Base-by-base conservation (phyloP, 2,329 filamentous ascomycete genomes). In the Catunica adiposa region DNA sequence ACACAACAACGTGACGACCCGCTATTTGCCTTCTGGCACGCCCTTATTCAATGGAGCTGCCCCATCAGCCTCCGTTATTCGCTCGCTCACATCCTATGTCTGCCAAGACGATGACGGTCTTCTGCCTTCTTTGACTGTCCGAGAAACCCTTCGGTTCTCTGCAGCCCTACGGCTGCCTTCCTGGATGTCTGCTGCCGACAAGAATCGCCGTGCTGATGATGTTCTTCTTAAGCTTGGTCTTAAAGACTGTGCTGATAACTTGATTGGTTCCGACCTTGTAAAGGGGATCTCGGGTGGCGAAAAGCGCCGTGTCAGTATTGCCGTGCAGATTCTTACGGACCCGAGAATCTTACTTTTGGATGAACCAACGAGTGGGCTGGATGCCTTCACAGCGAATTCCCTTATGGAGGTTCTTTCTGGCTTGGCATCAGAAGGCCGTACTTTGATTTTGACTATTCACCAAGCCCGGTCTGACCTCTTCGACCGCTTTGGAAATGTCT, bases 211-310 rank as follows among this genome's bases (percentile, higher is more conserved):
- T 1, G 84, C 84, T 0, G 84, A 89, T 61, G 80, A 85, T 15
- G 78, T 88, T 0, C 67, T 89, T 1, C 65, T 84, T 15, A 86
- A 86, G 63, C 80, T 89, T 76, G 85, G 85, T 0, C 67, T 89
- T 3, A 87, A 86, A 62, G 84, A 89, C 61, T 89, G 84, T 60
- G 85, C 84, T 1, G 79, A 88, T 62, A 86, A 84, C 54, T 66
- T 88, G 0, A 76, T 89, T 7, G 85, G 85, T 1, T 83, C 77
- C 57, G 82, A 86, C 7, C 66, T 85, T 3, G 74, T 86, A 61
- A 89, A 89, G 64, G 84, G 85, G 0, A 88, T 89, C 29, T 87
- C 83, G 7, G 85, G 85, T 1, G 86, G 86, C 17, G 84, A 89
- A 66, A 89, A 88, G 67, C 75, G 85, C 1, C 76, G 86, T 56